A percentile compares a stretch with the other conserved stretches of the same genome.
Evolutionary conservation across 805 yeast species (phyloP).

Genomic region (Wickerhamiella alocasiicola): DNA sequence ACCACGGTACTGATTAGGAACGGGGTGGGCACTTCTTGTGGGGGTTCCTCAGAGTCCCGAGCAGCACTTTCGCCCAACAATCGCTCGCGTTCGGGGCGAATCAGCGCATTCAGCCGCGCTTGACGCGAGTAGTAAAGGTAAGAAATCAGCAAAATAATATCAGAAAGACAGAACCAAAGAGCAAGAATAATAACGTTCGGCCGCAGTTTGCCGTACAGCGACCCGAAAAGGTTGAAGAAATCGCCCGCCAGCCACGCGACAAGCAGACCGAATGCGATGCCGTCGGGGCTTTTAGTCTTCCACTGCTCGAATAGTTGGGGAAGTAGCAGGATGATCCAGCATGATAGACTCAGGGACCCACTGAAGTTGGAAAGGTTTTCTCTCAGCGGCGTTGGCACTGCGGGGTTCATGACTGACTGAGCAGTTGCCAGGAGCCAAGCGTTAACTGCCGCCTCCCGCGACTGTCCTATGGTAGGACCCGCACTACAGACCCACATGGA

Average conservation of each 20-base stretch:
- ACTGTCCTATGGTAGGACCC: too few species aligned
- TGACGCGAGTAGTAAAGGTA: conserved; percentile 40
- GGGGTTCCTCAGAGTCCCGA: background rate
- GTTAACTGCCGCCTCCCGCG: too few species aligned
- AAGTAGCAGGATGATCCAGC: conserved; percentile 64
- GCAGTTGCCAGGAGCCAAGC: too few species aligned
- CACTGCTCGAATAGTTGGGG: conserved; percentile 77
- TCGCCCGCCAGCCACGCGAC: conserved; percentile 65
- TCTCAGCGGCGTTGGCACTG: conserved; percentile 25
- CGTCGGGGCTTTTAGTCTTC: conserved; percentile 60
- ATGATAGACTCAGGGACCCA: conserved; percentile 61
- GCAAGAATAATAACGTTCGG: conserved; percentile 63
- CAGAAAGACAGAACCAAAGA: conserved; percentile 66
- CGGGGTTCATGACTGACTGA: conserved; percentile 4
- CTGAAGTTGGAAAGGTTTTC: conserved; percentile 45
- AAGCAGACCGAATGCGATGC: conserved; percentile 57
- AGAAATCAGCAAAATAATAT: conserved; percentile 42
- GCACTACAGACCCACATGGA: too few species aligned
- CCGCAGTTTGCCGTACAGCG: conserved; percentile 55
- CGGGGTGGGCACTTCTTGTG: conserved; percentile 10
- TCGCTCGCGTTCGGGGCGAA: conserved; percentile 6
- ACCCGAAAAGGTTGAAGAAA: conserved; percentile 50
- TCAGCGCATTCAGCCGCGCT: conserved; percentile 7
- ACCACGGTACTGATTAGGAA: conserved; percentile 32
- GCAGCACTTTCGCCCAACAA: conserved; percentile 13